phyloP scores from a whole-genome alignment of 768 basidiomycete species.

The Pleurotus giganteus region DNA sequence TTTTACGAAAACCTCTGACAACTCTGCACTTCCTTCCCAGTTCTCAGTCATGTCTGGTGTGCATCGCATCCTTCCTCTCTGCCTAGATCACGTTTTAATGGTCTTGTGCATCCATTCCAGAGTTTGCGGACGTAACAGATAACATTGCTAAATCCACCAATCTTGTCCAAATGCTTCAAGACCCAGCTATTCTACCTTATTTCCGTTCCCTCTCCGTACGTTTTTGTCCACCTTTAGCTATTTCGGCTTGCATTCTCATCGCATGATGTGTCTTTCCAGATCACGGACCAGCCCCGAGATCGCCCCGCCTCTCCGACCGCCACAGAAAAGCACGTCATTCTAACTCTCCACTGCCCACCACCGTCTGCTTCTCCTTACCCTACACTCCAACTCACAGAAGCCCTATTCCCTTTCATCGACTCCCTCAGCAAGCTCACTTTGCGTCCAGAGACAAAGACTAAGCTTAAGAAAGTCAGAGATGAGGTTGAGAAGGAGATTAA shows the following conservation, averaged over 20 bases:
- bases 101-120: conserved; percentile 33
- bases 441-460: conserved; percentile 79
- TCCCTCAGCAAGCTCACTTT: conserved; percentile 53
- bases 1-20: conserved; percentile 78
- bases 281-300: conserved; percentile 82
- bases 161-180: conserved; percentile 56
- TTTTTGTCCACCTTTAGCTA: conserved; percentile 15
- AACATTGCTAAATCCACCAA: conserved; percentile 59
- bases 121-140: conserved; percentile 86
- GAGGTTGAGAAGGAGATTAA: conserved; percentile 67
- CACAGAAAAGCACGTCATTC: conserved; percentile 71
- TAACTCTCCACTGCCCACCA: conserved; percentile 57
- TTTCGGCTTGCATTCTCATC: conserved; percentile 9
- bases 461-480: conserved; percentile 73
- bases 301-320: conserved; percentile 52
- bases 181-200: conserved; percentile 65
- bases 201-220: conserved; percentile 84
- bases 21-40: conserved; percentile 52
- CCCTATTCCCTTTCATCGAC: conserved; percentile 77
- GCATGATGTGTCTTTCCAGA: conserved; percentile 29
- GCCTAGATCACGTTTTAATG: conserved; percentile 9
- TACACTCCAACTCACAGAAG: conserved; percentile 58
- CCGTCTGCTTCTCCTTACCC: conserved; percentile 43
- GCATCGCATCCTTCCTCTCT: conserved; percentile 2
- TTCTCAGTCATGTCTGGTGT: conserved; percentile 77